Conservation (phyloP, 2,329 filamentous ascomycete species). For the Bisporella sp. region DNA sequence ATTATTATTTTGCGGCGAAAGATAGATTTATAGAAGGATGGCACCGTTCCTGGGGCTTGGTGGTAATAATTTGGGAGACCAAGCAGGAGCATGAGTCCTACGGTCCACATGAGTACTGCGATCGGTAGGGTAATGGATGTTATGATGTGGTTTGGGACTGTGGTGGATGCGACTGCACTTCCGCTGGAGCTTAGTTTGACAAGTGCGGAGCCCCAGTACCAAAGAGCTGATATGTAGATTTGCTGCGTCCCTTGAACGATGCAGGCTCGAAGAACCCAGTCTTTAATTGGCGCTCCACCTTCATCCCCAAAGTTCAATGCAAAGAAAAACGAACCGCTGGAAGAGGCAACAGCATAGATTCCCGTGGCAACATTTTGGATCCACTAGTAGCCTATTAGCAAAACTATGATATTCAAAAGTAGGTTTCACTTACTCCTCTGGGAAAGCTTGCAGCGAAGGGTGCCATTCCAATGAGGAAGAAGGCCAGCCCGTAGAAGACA, state of each 20-base stretch:
- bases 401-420: constrained; percentile 31
- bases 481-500: constrained; percentile 51
- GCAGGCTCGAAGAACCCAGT: constrained; percentile 62
- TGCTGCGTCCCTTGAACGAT: constrained; percentile 62
- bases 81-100: constrained; percentile 48
- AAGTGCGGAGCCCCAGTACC: constrained; percentile 56
- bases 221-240: constrained; percentile 56
- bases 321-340: constrained; percentile 58
- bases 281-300: constrained; percentile 53
- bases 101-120: constrained; percentile 46
- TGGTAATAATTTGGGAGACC: constrained; percentile 64
- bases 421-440: constrained; percentile 39
- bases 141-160: constrained; percentile 33
- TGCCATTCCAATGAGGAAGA: constrained; percentile 55
- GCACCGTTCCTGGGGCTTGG: constrained; percentile 54
- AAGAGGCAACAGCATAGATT: constrained; percentile 54
- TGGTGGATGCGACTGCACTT: constrained; percentile 30
- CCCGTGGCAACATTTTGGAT: constrained; percentile 49
- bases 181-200: constrained; percentile 4
- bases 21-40: constrained; percentile 57
- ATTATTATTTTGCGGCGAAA: constrained; percentile 56
- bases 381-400: constrained; percentile 28
- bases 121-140: constrained; percentile 49
- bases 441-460: constrained; percentile 38
- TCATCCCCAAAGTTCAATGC: constrained; percentile 61